A percentile compares a stretch with the other conserved stretches of the same genome.
Evolutionary conservation across 2,329 filamentous ascomycete genomes (phyloP).

Genomic region (Claviceps sp.): DNA sequence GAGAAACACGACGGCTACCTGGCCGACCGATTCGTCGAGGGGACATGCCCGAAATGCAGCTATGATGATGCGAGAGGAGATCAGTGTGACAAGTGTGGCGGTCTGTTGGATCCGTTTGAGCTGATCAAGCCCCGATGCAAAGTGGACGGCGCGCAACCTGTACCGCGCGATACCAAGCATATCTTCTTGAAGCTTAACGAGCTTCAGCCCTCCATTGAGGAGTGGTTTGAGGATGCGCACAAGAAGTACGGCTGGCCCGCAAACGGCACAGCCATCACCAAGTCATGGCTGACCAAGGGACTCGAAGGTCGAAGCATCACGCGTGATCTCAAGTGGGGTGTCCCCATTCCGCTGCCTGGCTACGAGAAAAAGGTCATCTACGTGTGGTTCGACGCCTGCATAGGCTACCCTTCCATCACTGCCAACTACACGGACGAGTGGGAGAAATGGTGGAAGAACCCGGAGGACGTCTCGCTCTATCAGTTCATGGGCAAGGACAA

Average conservation of each 20-base stretch:
- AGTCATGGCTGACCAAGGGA: conserved; percentile 72
- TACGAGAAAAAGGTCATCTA: conserved; percentile 65
- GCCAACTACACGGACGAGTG: conserved; percentile 78
- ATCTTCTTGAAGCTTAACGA: conserved; percentile 80
- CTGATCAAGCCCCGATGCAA: conserved; percentile 84
- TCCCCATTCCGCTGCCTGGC: conserved; percentile 36
- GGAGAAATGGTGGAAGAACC: conserved; percentile 91
- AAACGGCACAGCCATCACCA: conserved; percentile 64
- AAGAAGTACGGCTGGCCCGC: conserved; percentile 63
- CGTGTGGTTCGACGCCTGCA: conserved; percentile 86
- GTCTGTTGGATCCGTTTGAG: conserved; percentile 57
- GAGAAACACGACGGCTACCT: conserved; percentile 63
- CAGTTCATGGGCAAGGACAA: conserved; percentile 83
- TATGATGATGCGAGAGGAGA: conserved; percentile 60
- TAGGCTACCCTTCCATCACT: conserved; percentile 91
- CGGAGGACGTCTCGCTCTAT: conserved; percentile 75
- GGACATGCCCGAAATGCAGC: conserved; percentile 60
- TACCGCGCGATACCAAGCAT: conserved; percentile 74
- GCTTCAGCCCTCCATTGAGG: conserved; percentile 61
- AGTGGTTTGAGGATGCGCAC: conserved; percentile 64
- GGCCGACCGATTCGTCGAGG: conserved; percentile 77
- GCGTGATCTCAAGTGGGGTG: conserved; percentile 83
- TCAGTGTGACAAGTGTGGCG: conserved; percentile 64
- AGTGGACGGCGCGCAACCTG: conserved; percentile 70
- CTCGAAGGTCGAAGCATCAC: conserved; percentile 81